phyloP scores from a whole-genome alignment of 78 protist species.

The slime mould (Dictyostelium discoideum) region dicty_2.7 NC_007090.3:4589501-4590000 shows the following conservation, averaged over 20 bases:
- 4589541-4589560: slow-evolving; percentile 55
- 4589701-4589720: slow-evolving; percentile 49
- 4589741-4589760: not conserved
- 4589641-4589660: not conserved
- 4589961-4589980: not conserved
- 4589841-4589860: not conserved
- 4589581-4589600: slow-evolving; percentile 52
- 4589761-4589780: slow-evolving; percentile 36
- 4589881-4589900: not conserved
- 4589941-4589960: slow-evolving; percentile 37
- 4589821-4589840: slow-evolving; percentile 1
- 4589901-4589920: not conserved
- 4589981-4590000: not conserved
- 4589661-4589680: slow-evolving; percentile 14
- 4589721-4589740: slow-evolving; percentile 63
- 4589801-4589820: slow-evolving; percentile 27
- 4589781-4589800: slow-evolving; percentile 32
- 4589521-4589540: slow-evolving; percentile 1
- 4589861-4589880: slow-evolving; percentile 17
- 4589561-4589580: slow-evolving; percentile 49
- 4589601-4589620: slow-evolving; percentile 69
- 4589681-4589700: slow-evolving; percentile 30
- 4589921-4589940: slow-evolving; percentile 11
- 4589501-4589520: slow-evolving; percentile 60
- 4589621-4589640: slow-evolving; percentile 47